Percentiles rank a stretch among this genome's conserved stretches.
Evolutionary conservation across 2,329 filamentous ascomycete species (phyloP).

Genomic region (Dactylellina sp.): DNA sequence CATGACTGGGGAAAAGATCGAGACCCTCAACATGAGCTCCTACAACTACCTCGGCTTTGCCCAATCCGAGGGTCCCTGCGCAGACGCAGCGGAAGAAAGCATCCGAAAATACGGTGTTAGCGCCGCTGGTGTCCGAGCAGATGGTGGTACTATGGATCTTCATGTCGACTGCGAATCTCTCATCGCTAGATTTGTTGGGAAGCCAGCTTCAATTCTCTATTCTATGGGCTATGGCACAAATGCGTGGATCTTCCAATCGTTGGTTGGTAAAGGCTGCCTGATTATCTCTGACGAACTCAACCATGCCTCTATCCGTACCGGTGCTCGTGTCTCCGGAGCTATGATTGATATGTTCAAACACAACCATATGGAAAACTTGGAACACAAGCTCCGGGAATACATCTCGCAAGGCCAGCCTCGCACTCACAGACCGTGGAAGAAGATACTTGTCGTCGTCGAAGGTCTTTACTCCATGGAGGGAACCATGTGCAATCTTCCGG

Average conservation of each 20-base stretch:
- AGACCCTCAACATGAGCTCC: slow-evolving; percentile 98
- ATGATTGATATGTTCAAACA: slow-evolving; percentile 98
- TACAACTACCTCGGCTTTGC: slow-evolving; percentile 99
- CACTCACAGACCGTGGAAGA: slow-evolving; percentile 99
- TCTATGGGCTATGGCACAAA: slow-evolving; percentile 99
- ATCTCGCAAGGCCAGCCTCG: slow-evolving; percentile 97
- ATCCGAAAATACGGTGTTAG: slow-evolving; percentile 88
- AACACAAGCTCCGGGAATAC: slow-evolving; percentile 85
- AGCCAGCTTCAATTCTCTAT: slow-evolving; percentile 94
- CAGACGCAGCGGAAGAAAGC: slow-evolving; percentile 87
- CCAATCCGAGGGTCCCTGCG: slow-evolving; percentile 95
- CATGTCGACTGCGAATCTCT: slow-evolving; percentile 89
- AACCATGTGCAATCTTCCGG: slow-evolving; percentile 97
- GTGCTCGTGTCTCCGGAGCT: slow-evolving; percentile 90
- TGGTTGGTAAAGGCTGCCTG: slow-evolving; percentile 91
- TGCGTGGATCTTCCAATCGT: slow-evolving; percentile 87
- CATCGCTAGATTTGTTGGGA: slow-evolving; percentile 91
- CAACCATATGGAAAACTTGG: slow-evolving; percentile 91
- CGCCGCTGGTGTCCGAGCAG: slow-evolving; percentile 81
- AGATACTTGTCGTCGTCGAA: slow-evolving; percentile 95
- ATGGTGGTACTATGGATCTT: slow-evolving; percentile 87
- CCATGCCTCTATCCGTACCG: slow-evolving; percentile 96
- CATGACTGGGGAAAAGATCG: slow-evolving; percentile 87
- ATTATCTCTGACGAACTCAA: slow-evolving; percentile 98
- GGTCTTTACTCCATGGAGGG: slow-evolving; percentile 99